Evolutionary conservation across 139 green algal genomes (phyloP).

Genomic region (Spirogloea muscicola): DNA sequence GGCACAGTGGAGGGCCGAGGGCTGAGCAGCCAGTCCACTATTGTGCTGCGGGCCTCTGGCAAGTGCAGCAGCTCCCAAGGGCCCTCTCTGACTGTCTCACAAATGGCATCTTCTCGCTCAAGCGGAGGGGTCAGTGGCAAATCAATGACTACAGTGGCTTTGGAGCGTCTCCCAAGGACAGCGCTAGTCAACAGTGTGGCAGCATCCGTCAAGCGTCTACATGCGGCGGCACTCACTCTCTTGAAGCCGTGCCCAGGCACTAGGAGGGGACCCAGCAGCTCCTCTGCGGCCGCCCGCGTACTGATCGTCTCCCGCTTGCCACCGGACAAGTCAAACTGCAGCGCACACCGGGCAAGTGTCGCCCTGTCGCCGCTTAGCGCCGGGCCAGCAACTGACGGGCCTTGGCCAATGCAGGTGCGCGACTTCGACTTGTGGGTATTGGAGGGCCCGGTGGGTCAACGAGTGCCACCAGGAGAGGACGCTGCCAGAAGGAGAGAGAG

Average conservation of each 20-base stretch:
- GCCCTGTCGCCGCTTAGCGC: too few relatives aligned
- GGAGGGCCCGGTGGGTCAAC: too few relatives aligned
- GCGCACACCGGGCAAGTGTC: not conserved
- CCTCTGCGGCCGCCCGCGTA: conserved; percentile 63
- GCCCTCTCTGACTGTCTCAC: too few relatives aligned
- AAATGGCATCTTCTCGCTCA: not conserved
- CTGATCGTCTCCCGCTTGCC: conserved; percentile 81
- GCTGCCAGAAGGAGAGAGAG: too few relatives aligned
- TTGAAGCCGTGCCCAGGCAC: conserved; percentile 24
- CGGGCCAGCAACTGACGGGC: not conserved
- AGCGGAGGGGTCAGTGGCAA: not conserved
- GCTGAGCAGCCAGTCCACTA: not conserved
- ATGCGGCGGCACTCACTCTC: not conserved
- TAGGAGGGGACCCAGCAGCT: conserved; percentile 68
- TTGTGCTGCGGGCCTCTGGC: too few relatives aligned
- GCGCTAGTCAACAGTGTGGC: too few relatives aligned
- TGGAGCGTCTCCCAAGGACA: too few relatives aligned
- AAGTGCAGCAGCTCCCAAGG: not conserved
- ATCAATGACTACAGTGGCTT: not conserved
- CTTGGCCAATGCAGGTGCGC: not conserved
- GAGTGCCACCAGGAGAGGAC: too few relatives aligned
- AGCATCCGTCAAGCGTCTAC: not conserved
- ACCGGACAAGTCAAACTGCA: conserved; percentile 68
- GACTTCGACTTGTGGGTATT: conserved; percentile 1
- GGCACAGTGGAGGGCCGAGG: not conserved